These are phyloP conservation scores for Penicillium diatomitis DNA, from an alignment of 495 filamentous ascomycete genomes.

Conservation along the genomic window DNA sequence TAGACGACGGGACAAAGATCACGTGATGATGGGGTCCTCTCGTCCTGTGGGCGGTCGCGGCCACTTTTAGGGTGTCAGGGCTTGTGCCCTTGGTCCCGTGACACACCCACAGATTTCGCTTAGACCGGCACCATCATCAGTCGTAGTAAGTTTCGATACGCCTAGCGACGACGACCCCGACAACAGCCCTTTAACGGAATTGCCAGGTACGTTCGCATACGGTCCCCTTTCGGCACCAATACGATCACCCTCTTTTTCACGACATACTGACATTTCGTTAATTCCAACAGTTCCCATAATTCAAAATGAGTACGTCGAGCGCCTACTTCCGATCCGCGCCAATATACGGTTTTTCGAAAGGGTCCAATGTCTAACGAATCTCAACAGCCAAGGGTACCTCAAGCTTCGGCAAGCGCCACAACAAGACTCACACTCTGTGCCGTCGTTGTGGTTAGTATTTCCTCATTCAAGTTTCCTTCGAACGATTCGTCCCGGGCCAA, in stretches of 20 bases:
- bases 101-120: constrained; percentile 32
- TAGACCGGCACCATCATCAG: constrained; percentile 27
- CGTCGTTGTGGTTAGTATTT: constrained; percentile 90
- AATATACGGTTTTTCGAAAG: constrained; percentile 18
- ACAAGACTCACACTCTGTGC: constrained; percentile 99
- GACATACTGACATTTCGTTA: constrained; percentile 11
- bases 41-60: not conserved
- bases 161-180: constrained; percentile 42
- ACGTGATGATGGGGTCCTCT: constrained; percentile 2
- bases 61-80: constrained; percentile 25
- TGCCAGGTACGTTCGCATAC: constrained; percentile 34
- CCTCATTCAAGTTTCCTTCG: constrained; percentile 9
- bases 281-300: constrained; percentile 38
- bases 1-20: not conserved
- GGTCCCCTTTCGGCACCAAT: not conserved
- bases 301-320: constrained; percentile 56
- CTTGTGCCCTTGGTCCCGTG: constrained; percentile 25
- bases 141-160: constrained; percentile 35
- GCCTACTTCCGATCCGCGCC: constrained; percentile 19
- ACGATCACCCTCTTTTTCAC: not conserved
- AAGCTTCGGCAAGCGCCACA: constrained; percentile 97
- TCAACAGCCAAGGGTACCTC: constrained; percentile 81
- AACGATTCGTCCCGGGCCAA: constrained; percentile 9
- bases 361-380: constrained; percentile 35
- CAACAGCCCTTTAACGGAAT: constrained; percentile 45